These are phyloP conservation scores for Boechera stricta DNA, from an alignment of 345 rosid species.

Conservation along the genomic window DNA sequence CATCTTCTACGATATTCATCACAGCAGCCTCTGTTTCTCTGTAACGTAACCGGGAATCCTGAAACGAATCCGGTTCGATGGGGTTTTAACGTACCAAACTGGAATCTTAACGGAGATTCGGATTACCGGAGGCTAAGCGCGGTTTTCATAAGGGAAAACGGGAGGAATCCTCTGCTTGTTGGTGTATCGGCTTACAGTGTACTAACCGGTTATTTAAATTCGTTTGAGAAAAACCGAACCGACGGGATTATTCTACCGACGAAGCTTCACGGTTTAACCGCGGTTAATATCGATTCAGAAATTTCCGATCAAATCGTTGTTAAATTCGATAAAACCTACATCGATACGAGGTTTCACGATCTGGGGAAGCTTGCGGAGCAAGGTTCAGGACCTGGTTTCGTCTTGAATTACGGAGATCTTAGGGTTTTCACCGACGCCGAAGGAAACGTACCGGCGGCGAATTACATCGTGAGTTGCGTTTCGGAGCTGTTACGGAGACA, in stretches of 20 bases:
- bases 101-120: slow-evolving; percentile 56
- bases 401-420: slow-evolving; percentile 72
- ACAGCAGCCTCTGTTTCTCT: slow-evolving; percentile 62
- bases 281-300: slow-evolving; percentile 52
- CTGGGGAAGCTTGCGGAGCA: slow-evolving; percentile 51
- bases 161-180: slow-evolving; percentile 76
- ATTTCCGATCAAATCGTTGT: slow-evolving; percentile 45
- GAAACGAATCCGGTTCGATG: slow-evolving; percentile 47
- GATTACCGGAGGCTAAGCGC: slow-evolving; percentile 61
- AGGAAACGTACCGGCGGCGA: slow-evolving; percentile 40
- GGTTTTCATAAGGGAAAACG: slow-evolving; percentile 55
- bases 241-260: slow-evolving; percentile 44
- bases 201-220: slow-evolving; percentile 54
- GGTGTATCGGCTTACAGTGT: slow-evolving; percentile 65
- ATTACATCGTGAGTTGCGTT: slow-evolving; percentile 54
- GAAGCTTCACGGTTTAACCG: slow-evolving; percentile 52
- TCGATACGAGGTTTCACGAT: slow-evolving; percentile 55
- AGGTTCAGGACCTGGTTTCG: slow-evolving; percentile 54
- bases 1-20: slow-evolving; percentile 62
- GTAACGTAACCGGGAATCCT: slow-evolving; percentile 49
- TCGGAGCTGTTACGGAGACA: slow-evolving; percentile 54
- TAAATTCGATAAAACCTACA: slow-evolving; percentile 43
- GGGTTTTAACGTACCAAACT: slow-evolving; percentile 51
- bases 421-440: slow-evolving; percentile 43
- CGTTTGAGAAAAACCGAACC: slow-evolving; percentile 46